Conservation (phyloP, 2,329 filamentous ascomycete species). For the Tothia fuscella region DNA sequence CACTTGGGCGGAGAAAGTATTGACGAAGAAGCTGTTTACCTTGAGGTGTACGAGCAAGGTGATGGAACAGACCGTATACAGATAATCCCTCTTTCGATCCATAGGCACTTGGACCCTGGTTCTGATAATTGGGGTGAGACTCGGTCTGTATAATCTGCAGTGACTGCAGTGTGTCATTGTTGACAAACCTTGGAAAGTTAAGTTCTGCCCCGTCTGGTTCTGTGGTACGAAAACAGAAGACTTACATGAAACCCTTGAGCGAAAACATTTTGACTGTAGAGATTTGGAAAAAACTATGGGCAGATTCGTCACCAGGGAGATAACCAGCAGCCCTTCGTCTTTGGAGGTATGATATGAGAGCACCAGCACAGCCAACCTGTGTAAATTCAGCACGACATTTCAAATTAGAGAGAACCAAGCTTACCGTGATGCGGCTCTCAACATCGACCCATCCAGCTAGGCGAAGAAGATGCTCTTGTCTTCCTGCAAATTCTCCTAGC, state of each 20-base stretch:
- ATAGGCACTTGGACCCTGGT: slow-evolving; percentile 53
- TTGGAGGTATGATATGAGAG: slow-evolving; percentile 67
- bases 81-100: slow-evolving; percentile 72
- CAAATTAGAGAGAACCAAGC: slow-evolving; percentile 11
- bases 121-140: slow-evolving; percentile 69
- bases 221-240: slow-evolving; percentile 6
- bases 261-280: slow-evolving; percentile 62
- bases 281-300: slow-evolving; percentile 46
- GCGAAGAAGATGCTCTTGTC: slow-evolving; percentile 53
- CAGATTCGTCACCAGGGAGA: slow-evolving; percentile 46
- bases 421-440: slow-evolving; percentile 58
- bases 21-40: slow-evolving; percentile 64
- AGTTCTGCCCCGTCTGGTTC: slow-evolving; percentile 15
- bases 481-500: slow-evolving; percentile 37
- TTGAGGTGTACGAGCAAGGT: slow-evolving; percentile 64
- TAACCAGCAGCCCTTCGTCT: slow-evolving; percentile 53
- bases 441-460: slow-evolving; percentile 61
- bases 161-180: slow-evolving; percentile 64
- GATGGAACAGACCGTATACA: slow-evolving; percentile 69
- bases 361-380: slow-evolving; percentile 76
- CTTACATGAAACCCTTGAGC: slow-evolving; percentile 48
- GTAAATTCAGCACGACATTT: slow-evolving; percentile 3
- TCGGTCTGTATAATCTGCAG: slow-evolving; percentile 79
- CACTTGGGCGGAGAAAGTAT: slow-evolving; percentile 67
- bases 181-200: slow-evolving; percentile 56